These are phyloP conservation scores for Purpureocillium lavendulum DNA, from an alignment of 2,329 filamentous ascomycete species.

Conservation along the genomic window DNA sequence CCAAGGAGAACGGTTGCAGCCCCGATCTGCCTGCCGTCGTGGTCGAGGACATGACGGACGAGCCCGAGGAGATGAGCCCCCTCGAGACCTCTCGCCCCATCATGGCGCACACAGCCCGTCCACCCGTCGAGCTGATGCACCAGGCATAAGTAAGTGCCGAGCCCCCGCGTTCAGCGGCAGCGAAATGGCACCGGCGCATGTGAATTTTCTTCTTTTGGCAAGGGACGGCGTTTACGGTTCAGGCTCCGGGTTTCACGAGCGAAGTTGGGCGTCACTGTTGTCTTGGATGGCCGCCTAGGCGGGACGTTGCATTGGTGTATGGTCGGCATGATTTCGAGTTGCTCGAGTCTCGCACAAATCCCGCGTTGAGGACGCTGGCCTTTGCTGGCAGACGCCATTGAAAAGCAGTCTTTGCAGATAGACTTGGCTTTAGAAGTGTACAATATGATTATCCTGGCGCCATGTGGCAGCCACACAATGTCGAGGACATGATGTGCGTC, in stretches of 20 bases:
- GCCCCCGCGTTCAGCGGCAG: no score
- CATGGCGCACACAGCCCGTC: conserved; percentile 51
- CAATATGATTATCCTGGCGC: no score
- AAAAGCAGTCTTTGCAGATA: no score
- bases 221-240: not conserved
- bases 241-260: not conserved
- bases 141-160: conserved; percentile 16
- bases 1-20: conserved; percentile 44
- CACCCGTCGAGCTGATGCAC: conserved; percentile 58
- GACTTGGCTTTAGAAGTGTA: no score
- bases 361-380: no score
- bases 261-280: not conserved
- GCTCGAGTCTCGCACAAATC: not conserved
- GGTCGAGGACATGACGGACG: conserved; percentile 59
- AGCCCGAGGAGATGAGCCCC: conserved; percentile 35
- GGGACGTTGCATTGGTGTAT: not conserved
- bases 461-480: no score
- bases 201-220: not conserved
- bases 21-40: conserved; percentile 55
- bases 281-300: not conserved
- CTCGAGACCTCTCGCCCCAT: conserved; percentile 37
- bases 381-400: no score
- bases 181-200: not conserved
- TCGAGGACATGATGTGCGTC: no score
- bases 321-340: not conserved